These are phyloP conservation scores for Trichosporon faecale DNA, from an alignment of 1,284 basidiomycete genomes.

Conservation along the genomic window DNA sequence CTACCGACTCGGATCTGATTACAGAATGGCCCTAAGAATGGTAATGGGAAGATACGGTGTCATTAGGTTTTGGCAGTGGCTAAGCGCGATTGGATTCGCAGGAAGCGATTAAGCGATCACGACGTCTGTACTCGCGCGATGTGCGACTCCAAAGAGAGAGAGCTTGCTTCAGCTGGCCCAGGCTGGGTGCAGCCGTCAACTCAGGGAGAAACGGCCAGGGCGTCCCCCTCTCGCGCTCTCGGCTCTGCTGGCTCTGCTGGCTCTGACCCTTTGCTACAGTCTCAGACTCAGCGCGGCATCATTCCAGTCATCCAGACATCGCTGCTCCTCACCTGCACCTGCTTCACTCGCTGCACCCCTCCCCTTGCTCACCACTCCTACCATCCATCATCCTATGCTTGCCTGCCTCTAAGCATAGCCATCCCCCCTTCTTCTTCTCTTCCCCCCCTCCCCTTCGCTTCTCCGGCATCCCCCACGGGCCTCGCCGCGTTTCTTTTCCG, in stretches of 20 bases:
- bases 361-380: background rate
- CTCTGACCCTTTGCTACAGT: background rate
- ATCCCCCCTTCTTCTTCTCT: background rate
- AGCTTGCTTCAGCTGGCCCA: too few species aligned
- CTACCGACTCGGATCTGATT: background rate
- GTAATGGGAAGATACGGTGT: too few species aligned
- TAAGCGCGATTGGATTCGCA: too few species aligned
- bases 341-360: background rate
- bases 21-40: background rate
- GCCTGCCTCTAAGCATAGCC: background rate
- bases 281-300: background rate
- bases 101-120: background rate
- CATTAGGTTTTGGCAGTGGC: too few species aligned
- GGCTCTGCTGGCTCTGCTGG: background rate
- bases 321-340: background rate
- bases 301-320: constrained; percentile 3
- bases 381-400: background rate
- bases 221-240: background rate
- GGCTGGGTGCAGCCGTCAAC: too few species aligned
- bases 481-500: background rate
- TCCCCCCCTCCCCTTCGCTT: background rate
- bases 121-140: background rate
- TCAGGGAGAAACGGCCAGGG: background rate
- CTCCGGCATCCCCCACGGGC: background rate
- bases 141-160: background rate